Evolutionary conservation across 495 filamentous ascomycete genomes (phyloP).

Genomic region (Cudoniella acicularis): DNA sequence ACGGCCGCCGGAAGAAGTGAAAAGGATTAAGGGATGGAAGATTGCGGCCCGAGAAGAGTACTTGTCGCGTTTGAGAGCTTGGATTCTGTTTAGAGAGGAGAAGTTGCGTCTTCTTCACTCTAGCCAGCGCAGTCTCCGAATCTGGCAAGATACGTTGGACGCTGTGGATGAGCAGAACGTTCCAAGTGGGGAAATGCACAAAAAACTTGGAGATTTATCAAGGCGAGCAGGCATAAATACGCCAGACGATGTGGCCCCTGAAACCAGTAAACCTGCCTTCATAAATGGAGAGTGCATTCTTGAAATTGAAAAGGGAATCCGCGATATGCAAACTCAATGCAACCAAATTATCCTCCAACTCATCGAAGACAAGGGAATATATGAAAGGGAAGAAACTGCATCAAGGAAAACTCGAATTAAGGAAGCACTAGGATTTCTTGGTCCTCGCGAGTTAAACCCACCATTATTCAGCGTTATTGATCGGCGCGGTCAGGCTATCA

Average conservation of each 20-base stretch:
- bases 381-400: constrained; percentile 10
- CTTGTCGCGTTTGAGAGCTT: neutral
- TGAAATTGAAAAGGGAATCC: neutral
- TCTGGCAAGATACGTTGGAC: neutral
- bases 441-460: constrained; percentile 10
- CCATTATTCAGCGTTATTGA: constrained; percentile 18
- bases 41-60: neutral
- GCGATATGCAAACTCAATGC: neutral
- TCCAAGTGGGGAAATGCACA: neutral
- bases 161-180: neutral
- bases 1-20: neutral
- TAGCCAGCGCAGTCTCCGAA: neutral
- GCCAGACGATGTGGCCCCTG: neutral
- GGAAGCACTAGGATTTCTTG: constrained; percentile 18
- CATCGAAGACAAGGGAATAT: constrained; percentile 2
- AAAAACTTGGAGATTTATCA: neutral
- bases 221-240: neutral
- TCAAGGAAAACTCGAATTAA: neutral
- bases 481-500: constrained; percentile 9
- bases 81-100: neutral
- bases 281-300: neutral
- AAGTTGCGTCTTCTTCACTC: neutral
- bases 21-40: neutral
- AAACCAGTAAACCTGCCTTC: neutral
- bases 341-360: constrained; percentile 1